phyloP scores from a whole-genome alignment of 129 eudicot genomes.

The Smallanthus sonchifolius region DNA sequence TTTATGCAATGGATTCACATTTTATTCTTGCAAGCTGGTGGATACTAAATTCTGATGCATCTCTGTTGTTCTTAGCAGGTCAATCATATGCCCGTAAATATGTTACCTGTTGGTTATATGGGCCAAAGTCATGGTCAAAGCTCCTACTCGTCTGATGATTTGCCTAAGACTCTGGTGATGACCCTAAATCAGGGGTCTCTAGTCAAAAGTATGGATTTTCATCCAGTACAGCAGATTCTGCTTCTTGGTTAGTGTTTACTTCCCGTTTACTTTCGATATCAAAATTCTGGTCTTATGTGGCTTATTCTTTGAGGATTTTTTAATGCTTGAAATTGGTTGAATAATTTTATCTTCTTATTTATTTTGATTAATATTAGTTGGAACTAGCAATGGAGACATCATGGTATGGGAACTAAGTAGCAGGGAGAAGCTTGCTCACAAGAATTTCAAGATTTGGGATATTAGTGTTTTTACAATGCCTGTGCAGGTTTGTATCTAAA shows the following conservation, averaged over 20 bases:
- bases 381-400: conserved; percentile 63
- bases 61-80: conserved; percentile 35
- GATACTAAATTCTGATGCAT: conserved; percentile 3
- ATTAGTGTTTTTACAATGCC: conserved; percentile 21
- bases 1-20: conserved; percentile 3
- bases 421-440: conserved; percentile 17
- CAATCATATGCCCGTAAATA: conserved; percentile 50
- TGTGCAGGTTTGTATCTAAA: conserved; percentile 51
- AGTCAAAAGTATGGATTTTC: conserved; percentile 75
- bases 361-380: conserved; percentile 34
- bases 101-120: conserved; percentile 49
- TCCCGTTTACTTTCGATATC: no score
- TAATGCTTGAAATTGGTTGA: neutral
- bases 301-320: neutral
- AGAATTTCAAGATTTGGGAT: no score
- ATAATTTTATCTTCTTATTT: neutral
- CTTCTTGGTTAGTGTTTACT: no score
- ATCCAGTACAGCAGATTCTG: no score
- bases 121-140: conserved; percentile 66
- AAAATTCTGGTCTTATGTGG: neutral
- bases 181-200: conserved; percentile 68
- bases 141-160: conserved; percentile 65
- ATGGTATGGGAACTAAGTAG: conserved; percentile 69
- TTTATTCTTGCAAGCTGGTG: neutral
- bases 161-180: conserved; percentile 64